Evolutionary conservation across 164 flowering plant species (phyloP), one percentile per base, ranked within the genome.

Genomic region (Aristolochia contorta): DNA sequence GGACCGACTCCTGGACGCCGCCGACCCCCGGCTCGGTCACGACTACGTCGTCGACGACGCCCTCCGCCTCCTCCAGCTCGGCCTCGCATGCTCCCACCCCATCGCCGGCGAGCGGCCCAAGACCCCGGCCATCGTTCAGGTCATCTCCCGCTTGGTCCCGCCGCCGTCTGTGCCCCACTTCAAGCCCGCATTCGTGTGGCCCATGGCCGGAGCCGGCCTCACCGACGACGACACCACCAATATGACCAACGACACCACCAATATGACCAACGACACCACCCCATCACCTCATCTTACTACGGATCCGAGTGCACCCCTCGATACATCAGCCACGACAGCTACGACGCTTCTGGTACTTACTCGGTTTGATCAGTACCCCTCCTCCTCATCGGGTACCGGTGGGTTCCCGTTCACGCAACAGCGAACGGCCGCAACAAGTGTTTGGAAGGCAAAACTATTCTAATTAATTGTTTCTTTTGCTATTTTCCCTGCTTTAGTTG

Each of bases 41-140:
- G 76, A 77, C 0, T 82, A 46, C 64, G 76, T 47, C 16, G 57
- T 12, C 18, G 86, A 77, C 3, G 84, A 89, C 65, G 89, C 86
- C 0, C 63, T 65, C 49, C 52, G 78, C 62, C 70, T 86, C 9
- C 64, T 86, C 45, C 71, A 75, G 27, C 70, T 89, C 20, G 96
- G 87, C 21, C 64, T 86, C 50, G 91, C 91, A 0, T 89, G 93
- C 62, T 84, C 80, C 0, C 90, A 86, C 65, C 89, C 96, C 1
- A 70, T 63, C 0, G 82, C 84, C 0, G 25, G 58, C 22, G 80
- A 89, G 55, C 71, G 89, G 65, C 96, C 96, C 3, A 67, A 69
- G 27, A 74, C 84, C 0, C 74, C 73, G 57, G 61, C 50, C 2
- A 76, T 88, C 2, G 37, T 76, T 16, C 96, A 82, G 72, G 80